Evolutionary conservation across 2,329 filamentous ascomycete genomes (phyloP), one percentile per base, ranked within the genome.

Genomic region (Huntiella bhutanensis): DNA sequence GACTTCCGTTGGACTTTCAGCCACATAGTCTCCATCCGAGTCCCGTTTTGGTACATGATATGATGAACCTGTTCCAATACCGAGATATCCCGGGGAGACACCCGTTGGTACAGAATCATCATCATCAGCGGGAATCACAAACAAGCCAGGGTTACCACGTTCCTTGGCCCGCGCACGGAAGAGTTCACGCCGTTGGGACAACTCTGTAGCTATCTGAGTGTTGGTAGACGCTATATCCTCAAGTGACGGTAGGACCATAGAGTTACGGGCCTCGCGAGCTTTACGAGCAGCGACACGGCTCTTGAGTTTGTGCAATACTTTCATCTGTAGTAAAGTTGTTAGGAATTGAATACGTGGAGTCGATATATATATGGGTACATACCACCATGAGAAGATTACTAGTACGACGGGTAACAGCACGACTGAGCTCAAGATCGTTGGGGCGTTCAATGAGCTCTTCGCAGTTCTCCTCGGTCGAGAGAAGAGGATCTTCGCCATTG

Each of bases 291-390:
- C 64, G 6, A 92, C 48, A 17, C 48, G 68, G 43, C 72, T 66
- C 59, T 92, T 95, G 67, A 96, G 95, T 49, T 81, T 82, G 52
- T 80, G 78, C 36, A 92, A 88, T 3, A 87, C 91, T 73, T 84
- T 91, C 68, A 96, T 82, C 79, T 85, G 52, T 13, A 40, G 11
- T 52, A 17, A 28, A n/a, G 16, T 6, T 6, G 19, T 7, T 13
- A 33, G 17, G 16, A 41, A 16, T 13, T 34, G 15, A 6, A 22
- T 33, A 16, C 6, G 11, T 17, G 22, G 16, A 16, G 32, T 12
- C 2, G 12, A 37, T 32, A 13, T 10, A 13, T 10, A 5, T n/a
- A 19, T 19, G 11, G 19, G n/a, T 59, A 44, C 65, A 56, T 69
- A 85, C 81, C 53, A 96, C 83, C 45, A 78, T 83, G 48, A 96